Evolutionary conservation across 495 filamentous ascomycete genomes (phyloP), one percentile per base, ranked within the genome.

Genomic region (Alectoria sarmentosa): DNA sequence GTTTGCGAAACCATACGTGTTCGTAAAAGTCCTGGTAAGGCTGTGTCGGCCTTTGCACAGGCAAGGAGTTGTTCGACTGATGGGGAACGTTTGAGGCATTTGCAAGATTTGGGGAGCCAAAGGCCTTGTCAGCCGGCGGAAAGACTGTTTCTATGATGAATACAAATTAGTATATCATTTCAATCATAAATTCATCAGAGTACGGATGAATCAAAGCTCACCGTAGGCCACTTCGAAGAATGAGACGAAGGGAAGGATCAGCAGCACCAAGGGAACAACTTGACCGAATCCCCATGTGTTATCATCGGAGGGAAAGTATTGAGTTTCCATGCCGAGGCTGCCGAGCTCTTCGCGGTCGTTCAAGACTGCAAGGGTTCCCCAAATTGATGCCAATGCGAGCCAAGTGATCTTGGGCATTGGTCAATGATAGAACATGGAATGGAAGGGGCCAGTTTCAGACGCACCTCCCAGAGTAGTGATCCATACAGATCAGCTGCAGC

Each of bases 1-100:
- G n/a, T 11, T 32, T 61, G 36, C 58, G 19, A 39, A 32, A 61
- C 58, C 58, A 61, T 17, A 6, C 26, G 6, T 61, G 14, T 21
- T 61, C 42, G 11, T 61, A 61, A 9, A 61, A 61, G 19, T 36
- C 42, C 17, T 61, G 60, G 11, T 61, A 49, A 7, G 42, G 48
- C 41, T 61, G 39, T n/a, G 19, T 44, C n/a, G 15, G 42, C 21
- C 17, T 8, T 44, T 44, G 42, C 8, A n/a, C 8, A 3, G n/a
- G 42, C 42, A 13, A 5, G 19, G 3, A 1, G 3, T 5, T 44
- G 42, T 13, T 44, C 8, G 42, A 44, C 4, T 44, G 3, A 3
- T n/a, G 17, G 8, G 19, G 42, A 41, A n/a, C n/a, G n/a, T n/a
- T n/a, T n/a, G n/a, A n/a, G n/a, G n/a, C n/a, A n/a, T n/a, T n/a